Conservation (phyloP, 2,329 filamentous ascomycete genomes). For the Trichoderma sp. region DNA sequence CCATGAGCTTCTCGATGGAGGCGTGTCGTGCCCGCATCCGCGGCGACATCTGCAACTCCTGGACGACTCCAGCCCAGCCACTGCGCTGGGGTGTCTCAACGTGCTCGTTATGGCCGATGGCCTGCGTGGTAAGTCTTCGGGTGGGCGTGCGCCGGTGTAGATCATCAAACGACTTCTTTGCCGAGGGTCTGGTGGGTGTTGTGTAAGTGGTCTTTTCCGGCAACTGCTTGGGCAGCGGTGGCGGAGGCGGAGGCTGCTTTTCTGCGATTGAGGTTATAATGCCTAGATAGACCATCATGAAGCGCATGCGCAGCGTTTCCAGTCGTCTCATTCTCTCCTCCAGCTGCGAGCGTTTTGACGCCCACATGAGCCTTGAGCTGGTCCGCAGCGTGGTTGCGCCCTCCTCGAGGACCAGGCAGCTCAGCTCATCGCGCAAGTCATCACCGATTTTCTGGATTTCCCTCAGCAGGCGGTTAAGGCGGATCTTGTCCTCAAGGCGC, state of each 20-base stretch:
- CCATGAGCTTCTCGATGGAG: constrained; percentile 60
- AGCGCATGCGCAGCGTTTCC: constrained; percentile 62
- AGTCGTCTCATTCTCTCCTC: constrained; percentile 58
- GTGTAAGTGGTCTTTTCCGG: constrained; percentile 36
- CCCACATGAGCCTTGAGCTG: constrained; percentile 57
- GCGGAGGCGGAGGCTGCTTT: constrained; percentile 34
- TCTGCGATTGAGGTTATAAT: constrained; percentile 45
- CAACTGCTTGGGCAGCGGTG: constrained; percentile 33
- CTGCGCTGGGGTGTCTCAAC: constrained; percentile 47
- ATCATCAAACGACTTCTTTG: constrained; percentile 45
- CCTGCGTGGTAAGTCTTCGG: constrained; percentile 53
- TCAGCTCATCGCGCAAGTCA: constrained; percentile 60
- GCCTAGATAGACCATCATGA: constrained; percentile 63
- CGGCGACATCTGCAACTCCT: constrained; percentile 61
- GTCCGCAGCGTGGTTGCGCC: constrained; percentile 42
- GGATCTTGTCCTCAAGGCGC: constrained; percentile 61
- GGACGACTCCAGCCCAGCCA: constrained; percentile 63
- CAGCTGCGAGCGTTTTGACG: constrained; percentile 50
- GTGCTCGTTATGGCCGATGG: constrained; percentile 52
- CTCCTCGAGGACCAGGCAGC: constrained; percentile 49
- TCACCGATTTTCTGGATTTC: constrained; percentile 62
- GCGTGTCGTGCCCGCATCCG: constrained; percentile 60
- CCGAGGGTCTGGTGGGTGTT: constrained; percentile 33
- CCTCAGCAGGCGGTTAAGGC: constrained; percentile 55
- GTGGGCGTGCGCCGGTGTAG: constrained; percentile 48